phyloP scores from a whole-genome alignment of 495 filamentous ascomycete species.

The Aspergillus sclerotiicarbonarius region DNA sequence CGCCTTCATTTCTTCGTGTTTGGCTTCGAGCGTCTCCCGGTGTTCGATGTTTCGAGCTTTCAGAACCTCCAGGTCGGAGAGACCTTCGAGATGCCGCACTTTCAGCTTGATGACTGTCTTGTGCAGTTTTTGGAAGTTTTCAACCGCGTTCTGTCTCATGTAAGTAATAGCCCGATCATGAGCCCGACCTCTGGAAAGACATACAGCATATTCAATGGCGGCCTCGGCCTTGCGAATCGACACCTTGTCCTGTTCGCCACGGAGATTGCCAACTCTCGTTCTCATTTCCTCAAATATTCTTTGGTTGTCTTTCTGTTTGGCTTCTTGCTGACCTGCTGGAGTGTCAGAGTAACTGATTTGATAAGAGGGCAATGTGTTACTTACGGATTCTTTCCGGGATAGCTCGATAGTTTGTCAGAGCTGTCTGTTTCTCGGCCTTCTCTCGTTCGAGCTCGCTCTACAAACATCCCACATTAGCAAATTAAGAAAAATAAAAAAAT shows the following conservation, averaged over 20 bases:
- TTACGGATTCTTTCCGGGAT: conserved; percentile 70
- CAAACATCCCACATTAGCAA: conserved; percentile 17
- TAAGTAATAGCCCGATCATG: conserved; percentile 14
- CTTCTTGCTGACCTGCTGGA: conserved; percentile 52
- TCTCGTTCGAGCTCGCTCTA: conserved; percentile 49
- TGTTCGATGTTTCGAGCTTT: conserved; percentile 61
- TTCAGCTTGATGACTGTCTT: conserved; percentile 64
- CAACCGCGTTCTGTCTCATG: conserved; percentile 52
- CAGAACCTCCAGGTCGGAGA: conserved; percentile 69
- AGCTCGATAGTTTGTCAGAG: conserved; percentile 56
- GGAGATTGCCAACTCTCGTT: conserved; percentile 40
- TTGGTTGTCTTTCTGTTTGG: conserved; percentile 42
- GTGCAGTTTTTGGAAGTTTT: conserved; percentile 55
- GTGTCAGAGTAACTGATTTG: conserved; percentile 14
- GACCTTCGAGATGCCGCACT: conserved; percentile 71
- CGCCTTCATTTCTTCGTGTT: conserved; percentile 36
- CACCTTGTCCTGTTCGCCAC: conserved; percentile 53
- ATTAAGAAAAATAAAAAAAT: too few relatives aligned
- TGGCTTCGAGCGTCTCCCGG: conserved; percentile 49
- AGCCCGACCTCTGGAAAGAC: conserved; percentile 14
- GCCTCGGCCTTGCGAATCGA: conserved; percentile 61
- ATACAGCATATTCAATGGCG: conserved; percentile 63
- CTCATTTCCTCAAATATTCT: conserved; percentile 42
- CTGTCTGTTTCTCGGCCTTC: conserved; percentile 58
- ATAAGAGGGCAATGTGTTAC: conserved; percentile 9